These are phyloP conservation scores for Lentinula aciculospora DNA, from an alignment of 768 basidiomycete genomes.

Conservation along the genomic window DNA sequence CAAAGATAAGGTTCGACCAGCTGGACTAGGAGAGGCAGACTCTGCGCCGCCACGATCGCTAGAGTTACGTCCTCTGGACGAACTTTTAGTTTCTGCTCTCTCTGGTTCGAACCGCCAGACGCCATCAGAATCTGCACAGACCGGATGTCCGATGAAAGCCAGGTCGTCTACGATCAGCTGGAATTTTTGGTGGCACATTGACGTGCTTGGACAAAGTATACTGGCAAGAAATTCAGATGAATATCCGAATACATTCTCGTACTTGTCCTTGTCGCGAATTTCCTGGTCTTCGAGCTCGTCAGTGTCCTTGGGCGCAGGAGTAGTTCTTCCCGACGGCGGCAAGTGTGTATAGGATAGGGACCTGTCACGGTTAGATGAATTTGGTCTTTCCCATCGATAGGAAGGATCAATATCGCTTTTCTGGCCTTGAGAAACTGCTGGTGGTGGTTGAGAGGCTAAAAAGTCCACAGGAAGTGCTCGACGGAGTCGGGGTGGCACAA, in stretches of 20 bases:
- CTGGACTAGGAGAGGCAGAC: constrained; percentile 17
- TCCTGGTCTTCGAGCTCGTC: constrained; percentile 27
- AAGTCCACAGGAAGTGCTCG: constrained; percentile 55
- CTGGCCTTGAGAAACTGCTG: constrained; percentile 17
- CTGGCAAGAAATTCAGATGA: constrained; percentile 75
- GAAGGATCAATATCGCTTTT: constrained; percentile 31
- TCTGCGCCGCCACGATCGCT: constrained; percentile 25
- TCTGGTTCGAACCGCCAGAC: constrained; percentile 73
- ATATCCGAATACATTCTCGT: constrained; percentile 74
- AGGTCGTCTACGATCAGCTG: constrained; percentile 89
- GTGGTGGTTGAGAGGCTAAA: constrained; percentile 53
- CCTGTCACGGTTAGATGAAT: constrained; percentile 35
- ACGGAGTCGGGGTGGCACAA: constrained; percentile 58
- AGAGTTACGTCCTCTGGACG: constrained; percentile 49
- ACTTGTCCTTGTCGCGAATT: constrained; percentile 35
- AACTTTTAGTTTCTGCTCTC: constrained; percentile 36
- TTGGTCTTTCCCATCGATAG: constrained; percentile 61
- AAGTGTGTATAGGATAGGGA: constrained; percentile 46
- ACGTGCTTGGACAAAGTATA: constrained; percentile 69
- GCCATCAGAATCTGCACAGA: constrained; percentile 70
- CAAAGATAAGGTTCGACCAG: neutral
- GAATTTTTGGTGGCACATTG: constrained; percentile 91
- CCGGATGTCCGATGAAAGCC: constrained; percentile 92
- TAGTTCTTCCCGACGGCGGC: constrained; percentile 44
- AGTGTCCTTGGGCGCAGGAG: constrained; percentile 41